Conservation (phyloP, 306 rosid genomes). For the Trichosanthes cucumerina region DNA sequence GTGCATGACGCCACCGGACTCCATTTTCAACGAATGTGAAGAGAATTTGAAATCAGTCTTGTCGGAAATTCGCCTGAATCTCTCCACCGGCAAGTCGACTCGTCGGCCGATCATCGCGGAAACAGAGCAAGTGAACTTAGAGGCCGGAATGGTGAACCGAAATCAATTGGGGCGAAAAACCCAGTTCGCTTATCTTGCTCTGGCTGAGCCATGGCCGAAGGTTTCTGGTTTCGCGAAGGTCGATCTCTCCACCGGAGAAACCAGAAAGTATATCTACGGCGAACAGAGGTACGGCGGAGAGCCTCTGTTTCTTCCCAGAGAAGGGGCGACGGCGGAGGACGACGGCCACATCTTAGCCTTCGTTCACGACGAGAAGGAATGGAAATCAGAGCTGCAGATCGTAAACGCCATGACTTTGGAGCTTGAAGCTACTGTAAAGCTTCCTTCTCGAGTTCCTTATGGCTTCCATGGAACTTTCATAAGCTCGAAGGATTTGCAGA, state of each 20-base stretch:
- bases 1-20: conserved; percentile 91
- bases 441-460: conserved; percentile 85
- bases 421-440: conserved; percentile 60
- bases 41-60: conserved; percentile 54
- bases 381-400: conserved; percentile 66
- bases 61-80: conserved; percentile 69
- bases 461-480: conserved; percentile 96
- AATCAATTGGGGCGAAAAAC: conserved; percentile 62
- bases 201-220: conserved; percentile 96
- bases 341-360: conserved; percentile 72
- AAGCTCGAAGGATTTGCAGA: conserved; percentile 41
- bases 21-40: conserved; percentile 88
- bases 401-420: conserved; percentile 64
- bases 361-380: conserved; percentile 81
- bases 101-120: conserved; percentile 43
- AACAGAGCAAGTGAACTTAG: conserved; percentile 54
- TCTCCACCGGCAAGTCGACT: conserved; percentile 54
- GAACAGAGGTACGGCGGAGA: conserved; percentile 65
- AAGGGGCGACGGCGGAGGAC: conserved; percentile 40
- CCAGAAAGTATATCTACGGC: conserved; percentile 48
- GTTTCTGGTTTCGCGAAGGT: conserved; percentile 92
- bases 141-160: conserved; percentile 96
- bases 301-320: conserved; percentile 68
- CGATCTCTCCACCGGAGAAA: conserved; percentile 46
- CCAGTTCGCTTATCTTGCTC: conserved; percentile 60